Percentiles rank a stretch among this genome's conserved stretches.
phyloP scores from a whole-genome alignment of 495 filamentous ascomycete species.

The Alectoria sarmentosa region DNA sequence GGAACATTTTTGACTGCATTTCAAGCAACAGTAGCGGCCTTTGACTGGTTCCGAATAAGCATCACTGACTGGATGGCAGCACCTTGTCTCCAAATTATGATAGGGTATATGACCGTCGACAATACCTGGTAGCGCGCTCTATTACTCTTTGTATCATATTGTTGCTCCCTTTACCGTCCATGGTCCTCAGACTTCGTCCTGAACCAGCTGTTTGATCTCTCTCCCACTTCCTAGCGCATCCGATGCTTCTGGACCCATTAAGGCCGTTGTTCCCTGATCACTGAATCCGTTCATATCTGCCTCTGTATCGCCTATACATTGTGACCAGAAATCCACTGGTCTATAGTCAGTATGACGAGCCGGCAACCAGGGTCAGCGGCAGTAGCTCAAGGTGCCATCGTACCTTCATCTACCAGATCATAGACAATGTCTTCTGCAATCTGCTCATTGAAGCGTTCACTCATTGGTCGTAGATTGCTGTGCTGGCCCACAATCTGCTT shows the following conservation, averaged over 20 bases:
- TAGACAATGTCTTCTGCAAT: constrained; percentile 91
- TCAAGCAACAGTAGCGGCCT: not conserved
- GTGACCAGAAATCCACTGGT: constrained; percentile 26
- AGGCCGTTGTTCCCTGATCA: constrained; percentile 13
- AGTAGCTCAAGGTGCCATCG: not conserved
- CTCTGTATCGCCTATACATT: constrained; percentile 17
- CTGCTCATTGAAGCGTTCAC: constrained; percentile 85
- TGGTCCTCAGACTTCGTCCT: constrained; percentile 13
- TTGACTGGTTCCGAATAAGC: not conserved
- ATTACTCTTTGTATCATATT: constrained; percentile 1
- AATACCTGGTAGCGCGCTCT: too few relatives aligned
- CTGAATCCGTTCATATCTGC: constrained; percentile 18
- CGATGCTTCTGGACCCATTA: constrained; percentile 16
- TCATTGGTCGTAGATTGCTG: constrained; percentile 47
- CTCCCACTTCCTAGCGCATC: constrained; percentile 14
- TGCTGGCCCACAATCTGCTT: constrained; percentile 24
- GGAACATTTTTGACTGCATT: not conserved
- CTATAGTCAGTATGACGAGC: constrained; percentile 64
- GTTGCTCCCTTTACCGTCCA: not conserved
- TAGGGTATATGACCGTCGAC: not conserved
- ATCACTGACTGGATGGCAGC: too few relatives aligned
- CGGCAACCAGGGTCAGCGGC: not conserved
- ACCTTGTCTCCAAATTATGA: not conserved
- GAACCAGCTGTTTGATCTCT: constrained; percentile 24
- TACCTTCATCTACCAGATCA: constrained; percentile 63